Base-by-base conservation (phyloP, 163 green algal genomes). In the Scenedesmus sp. region DNA sequence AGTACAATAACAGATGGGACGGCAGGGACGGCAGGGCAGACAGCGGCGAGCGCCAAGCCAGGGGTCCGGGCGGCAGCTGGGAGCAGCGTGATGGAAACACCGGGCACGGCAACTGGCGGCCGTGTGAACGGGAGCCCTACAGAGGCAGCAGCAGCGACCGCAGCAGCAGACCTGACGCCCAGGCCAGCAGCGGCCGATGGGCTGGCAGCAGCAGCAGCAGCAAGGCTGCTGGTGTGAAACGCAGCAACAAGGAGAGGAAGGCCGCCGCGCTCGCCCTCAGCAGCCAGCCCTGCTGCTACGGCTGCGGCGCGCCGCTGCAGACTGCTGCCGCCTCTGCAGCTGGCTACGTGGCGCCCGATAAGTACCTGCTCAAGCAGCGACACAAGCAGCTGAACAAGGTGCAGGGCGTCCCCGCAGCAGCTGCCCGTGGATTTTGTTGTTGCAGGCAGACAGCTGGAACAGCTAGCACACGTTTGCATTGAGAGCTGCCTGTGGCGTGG, bases 221-320 rank as follows among this genome's bases (percentile, higher is more conserved):
- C 40, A 46, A 6, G 3, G 3, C 42, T 35, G 18, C 16, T 33
- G 37, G 16, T 18, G 16, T 22, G 22, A 88, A 81, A 18, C 24
- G 22, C 20, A 56, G 26, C 16, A 49, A n/a, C 26, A 84, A 61
- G 40, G 68, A 72, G 42, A 89, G 73, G 68, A 89, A 83, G 85
- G 85, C 40, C 3, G 68, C 85, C 12, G 20, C 18, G 3, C 85
- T 89, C 2, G 16, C 85, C 1, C 22, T 13, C 12, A 83, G 85
- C 40, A 56, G 15, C 20, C 35, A 76, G 80, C 59, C 59, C 3
- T 61, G 56, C 80, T 99, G 97, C 93, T 99, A 99, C 89, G 97
- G 97, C 40, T 99, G 97, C 86, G 97, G 97, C 6, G 87, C 93
- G 0, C 10, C 49, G 24, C 87, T 99, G 83, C 97, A 99, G 89